Base-by-base conservation (phyloP, 805 yeast species). In the Wickerhamomyces subpelliculosus region DNA sequence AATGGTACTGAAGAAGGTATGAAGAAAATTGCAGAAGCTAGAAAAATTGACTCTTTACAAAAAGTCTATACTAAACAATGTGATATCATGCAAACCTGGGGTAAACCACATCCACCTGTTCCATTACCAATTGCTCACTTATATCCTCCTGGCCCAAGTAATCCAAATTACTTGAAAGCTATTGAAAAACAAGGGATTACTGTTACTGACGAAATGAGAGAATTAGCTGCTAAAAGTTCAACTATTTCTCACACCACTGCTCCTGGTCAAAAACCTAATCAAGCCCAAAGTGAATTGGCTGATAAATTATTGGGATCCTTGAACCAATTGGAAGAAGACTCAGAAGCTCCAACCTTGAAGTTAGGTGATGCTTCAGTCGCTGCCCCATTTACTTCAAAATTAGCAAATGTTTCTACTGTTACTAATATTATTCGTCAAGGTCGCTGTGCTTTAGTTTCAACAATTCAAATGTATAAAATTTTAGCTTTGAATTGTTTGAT, bases 311-410 rank as follows among this genome's bases (percentile, higher is more conserved):
- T 84, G 67, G 67, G 71, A 45, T 58, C 70, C 58, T 65, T 64
- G 48, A 62, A 61, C 38, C 82, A 79, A 48, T 68, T 71, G 35
- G 86, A 65, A 38, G 85, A 78, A 24, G 81, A 75, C 35, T 70
- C 59, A 24, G 97, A 90, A 49, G 95, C 94, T 0, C 98, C 98
- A 41, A 78, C 83, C 34, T 74, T 93, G 67, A 93, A 93, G 62
- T 70, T 93, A 39, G 98, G 98, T 53, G 98, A 93, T 65, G 98
- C 98, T 12, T 89, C 97, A 19, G 96, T 94, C 54, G 98, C 98
- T 39, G 98, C 98, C 25, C 98, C 98, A 34, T 87, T 93, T 62
- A 93, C 98, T 16, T 89, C 97, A 19, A 93, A 93, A 60, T 74
- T 93, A 47, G 78, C 96, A 20, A 84, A 83, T 55, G 98, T 93